Base-by-base conservation (phyloP, 208 protist genomes). In the Crithidia fasciculata region DNA sequence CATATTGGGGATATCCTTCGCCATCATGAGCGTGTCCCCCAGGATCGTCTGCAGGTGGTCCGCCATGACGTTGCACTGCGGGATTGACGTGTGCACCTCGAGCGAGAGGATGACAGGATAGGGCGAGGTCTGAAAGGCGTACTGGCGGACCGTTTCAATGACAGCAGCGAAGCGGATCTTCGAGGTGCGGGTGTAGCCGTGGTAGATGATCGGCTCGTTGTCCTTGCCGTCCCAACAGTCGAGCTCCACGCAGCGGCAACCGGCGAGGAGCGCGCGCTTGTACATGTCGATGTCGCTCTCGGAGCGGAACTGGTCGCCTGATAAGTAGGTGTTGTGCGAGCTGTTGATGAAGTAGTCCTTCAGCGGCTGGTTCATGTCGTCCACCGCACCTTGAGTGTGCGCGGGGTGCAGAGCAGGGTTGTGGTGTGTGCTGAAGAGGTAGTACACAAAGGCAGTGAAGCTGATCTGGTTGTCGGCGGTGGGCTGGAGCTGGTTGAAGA, bases 311-410 rank as follows among this genome's bases (percentile, higher is more conserved):
- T 99, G 98, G 83, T 99, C 84, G 15, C 95, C 96, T 8, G 85
- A 87, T 5, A 99, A 76, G 73, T 99, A 99, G 0, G 98, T 99
- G 82, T 99, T 99, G 79, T 99, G 97, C 10, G 92, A 98, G 18
- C 86, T 90, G 64, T 86, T 88, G 71, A 98, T 96, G 72, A 86
- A 98, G 83, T 98, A 98, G 49, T 94, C 63, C 15, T 76, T 75
- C 39, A 98, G 66, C 53, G 93, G 89, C 9, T 83, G 83, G 28
- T 58, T 85, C 95, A 98, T 98, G 84, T 96, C 88, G 8, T 96
- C 82, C 28, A 75, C 53, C 37, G 87, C 76, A 6, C 13, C 37
- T 16, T 19, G n/a, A 18, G 52, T 4, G 52, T 74, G 76, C 19
- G 60, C 72, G n/a, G 78, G 56, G 47, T 80, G 9, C 58, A 91